phyloP scores from a whole-genome alignment of 1,139 yeast species.

The Blastobotrys elegans region DNA sequence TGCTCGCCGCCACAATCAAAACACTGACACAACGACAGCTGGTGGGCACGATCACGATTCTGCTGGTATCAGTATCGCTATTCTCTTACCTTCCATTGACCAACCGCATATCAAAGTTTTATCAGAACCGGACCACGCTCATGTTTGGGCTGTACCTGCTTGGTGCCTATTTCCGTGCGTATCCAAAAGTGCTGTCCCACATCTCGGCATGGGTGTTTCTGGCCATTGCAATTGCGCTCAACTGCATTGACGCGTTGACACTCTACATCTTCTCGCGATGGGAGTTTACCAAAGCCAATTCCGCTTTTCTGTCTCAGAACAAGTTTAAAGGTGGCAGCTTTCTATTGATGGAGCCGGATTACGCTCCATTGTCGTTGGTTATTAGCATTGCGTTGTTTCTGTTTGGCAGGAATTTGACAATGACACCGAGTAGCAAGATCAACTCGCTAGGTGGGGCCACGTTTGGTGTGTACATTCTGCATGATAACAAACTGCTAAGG shows the following conservation, averaged over 20 bases:
- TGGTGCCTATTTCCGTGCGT: slow-evolving; percentile 3
- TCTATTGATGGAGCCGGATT: background rate
- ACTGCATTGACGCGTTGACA: background rate
- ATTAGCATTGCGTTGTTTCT: background rate
- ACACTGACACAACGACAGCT: background rate
- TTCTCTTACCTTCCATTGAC: background rate
- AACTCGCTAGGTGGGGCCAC: slow-evolving; percentile 2
- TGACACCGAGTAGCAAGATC: too few relatives aligned
- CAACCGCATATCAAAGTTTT: background rate
- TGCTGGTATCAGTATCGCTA: background rate
- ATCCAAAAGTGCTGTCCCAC: background rate
- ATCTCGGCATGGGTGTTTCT: background rate
- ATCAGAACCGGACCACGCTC: background rate
- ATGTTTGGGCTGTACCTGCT: background rate
- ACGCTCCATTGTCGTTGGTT: background rate
- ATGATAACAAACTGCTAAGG: background rate
- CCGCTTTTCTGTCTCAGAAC: background rate
- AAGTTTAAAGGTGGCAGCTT: background rate
- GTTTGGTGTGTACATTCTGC: slow-evolving; percentile 3
- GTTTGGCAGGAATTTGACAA: background rate
- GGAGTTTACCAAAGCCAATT: background rate
- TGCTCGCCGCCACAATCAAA: background rate
- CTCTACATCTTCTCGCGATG: background rate
- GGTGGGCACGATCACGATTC: background rate
- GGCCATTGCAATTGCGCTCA: background rate